These are phyloP conservation scores for Gossypium anomalum DNA, from an alignment of 345 rosid species.

Conservation along the genomic window DNA sequence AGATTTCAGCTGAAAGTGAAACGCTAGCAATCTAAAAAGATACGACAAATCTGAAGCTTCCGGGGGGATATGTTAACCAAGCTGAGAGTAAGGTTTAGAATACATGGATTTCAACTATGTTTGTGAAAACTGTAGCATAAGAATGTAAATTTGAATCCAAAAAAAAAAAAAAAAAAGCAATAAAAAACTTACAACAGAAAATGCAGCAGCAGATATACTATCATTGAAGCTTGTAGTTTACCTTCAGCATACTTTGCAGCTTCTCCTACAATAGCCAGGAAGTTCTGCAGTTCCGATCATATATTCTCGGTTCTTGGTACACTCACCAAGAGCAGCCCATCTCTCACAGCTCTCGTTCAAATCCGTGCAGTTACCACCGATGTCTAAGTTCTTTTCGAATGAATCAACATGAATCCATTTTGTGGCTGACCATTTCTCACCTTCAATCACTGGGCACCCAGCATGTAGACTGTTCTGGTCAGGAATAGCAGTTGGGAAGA, in stretches of 20 bases:
- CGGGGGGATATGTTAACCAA: not conserved
- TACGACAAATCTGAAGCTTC: not conserved
- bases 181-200: not conserved
- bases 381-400: constrained; percentile 54
- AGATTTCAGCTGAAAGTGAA: not conserved
- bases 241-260: constrained; percentile 74
- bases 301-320: constrained; percentile 73
- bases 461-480: constrained; percentile 75
- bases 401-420: constrained; percentile 97
- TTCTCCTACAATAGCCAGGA: constrained; percentile 83
- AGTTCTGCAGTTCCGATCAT: constrained; percentile 75
- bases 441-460: constrained; percentile 91
- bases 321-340: constrained; percentile 94
- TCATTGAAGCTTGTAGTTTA: not conserved
- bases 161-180: not conserved
- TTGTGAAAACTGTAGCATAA: too few relatives aligned
- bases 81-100: not conserved
- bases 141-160: not conserved
- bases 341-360: constrained; percentile 71
- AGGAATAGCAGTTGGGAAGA: constrained; percentile 65
- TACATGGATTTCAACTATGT: not conserved
- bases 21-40: not conserved
- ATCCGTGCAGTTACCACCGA: constrained; percentile 67
- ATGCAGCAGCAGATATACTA: not conserved
- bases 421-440: constrained; percentile 99